Conservation (phyloP, 176 grass and related monocot genomes). For the Typha latifolia region DNA sequence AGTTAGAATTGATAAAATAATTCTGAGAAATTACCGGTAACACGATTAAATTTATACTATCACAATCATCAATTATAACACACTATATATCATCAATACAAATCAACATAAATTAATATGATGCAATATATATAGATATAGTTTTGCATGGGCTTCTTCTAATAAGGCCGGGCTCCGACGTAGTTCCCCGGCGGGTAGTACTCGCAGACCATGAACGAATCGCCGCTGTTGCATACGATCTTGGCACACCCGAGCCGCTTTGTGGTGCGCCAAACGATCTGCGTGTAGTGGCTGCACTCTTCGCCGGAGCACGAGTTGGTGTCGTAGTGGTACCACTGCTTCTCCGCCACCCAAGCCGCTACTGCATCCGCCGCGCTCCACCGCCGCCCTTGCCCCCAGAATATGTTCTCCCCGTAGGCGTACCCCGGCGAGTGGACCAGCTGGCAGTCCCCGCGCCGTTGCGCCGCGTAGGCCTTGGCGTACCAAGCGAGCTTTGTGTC, state of each 20-base stretch:
- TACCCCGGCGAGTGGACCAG: conserved; percentile 39
- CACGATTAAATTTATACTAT: too few relatives aligned
- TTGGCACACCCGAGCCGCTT: conserved; percentile 33
- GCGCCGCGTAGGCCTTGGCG: conserved; percentile 27
- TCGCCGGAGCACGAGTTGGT: conserved; percentile 16
- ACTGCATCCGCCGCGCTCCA: conserved; percentile 26
- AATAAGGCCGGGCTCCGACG: conserved; percentile 32
- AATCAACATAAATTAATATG: too few relatives aligned
- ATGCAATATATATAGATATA: too few relatives aligned
- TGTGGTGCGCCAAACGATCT: conserved; percentile 27
- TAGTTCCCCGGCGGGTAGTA: conserved; percentile 63
- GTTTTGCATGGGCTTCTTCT: background rate
- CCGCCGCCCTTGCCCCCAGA: conserved; percentile 32
- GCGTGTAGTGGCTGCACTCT: conserved; percentile 40
- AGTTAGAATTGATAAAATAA: too few relatives aligned
- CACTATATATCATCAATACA: too few relatives aligned
- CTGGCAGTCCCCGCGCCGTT: conserved; percentile 33
- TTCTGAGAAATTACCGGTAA: too few relatives aligned
- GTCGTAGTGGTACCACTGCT: conserved; percentile 10
- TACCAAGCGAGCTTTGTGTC: conserved; percentile 13
- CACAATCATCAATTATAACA: too few relatives aligned
- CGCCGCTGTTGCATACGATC: conserved; percentile 35
- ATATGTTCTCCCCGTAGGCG: conserved; percentile 54
- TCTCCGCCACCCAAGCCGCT: conserved; percentile 32
- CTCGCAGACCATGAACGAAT: conserved; percentile 50